Conservation (phyloP, 805 yeast species). For the Myxozyma sirexii region DNA sequence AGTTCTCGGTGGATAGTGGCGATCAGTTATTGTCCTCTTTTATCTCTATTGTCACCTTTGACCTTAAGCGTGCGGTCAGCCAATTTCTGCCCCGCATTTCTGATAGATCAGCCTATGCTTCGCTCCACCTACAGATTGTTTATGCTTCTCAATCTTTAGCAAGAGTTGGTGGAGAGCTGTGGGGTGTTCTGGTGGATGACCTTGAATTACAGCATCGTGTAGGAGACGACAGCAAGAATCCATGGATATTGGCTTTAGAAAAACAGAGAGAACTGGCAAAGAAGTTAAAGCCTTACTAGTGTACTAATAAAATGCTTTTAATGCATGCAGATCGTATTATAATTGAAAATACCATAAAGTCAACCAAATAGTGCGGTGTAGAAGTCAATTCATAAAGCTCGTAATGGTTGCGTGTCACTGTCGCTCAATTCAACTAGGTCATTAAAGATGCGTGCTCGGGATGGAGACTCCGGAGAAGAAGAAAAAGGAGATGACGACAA, state of each 20-base stretch:
- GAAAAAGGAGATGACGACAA: not conserved
- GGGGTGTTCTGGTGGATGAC: conserved; percentile 40
- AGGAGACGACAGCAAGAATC: conserved; percentile 19
- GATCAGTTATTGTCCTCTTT: conserved; percentile 39
- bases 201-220: conserved; percentile 2
- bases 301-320: not conserved
- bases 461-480: conserved; percentile 1
- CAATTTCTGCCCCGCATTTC: conserved; percentile 39
- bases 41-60: conserved; percentile 35
- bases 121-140: conserved; percentile 76
- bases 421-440: not conserved
- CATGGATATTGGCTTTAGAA: conserved; percentile 35
- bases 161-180: conserved; percentile 70
- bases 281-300: conserved; percentile 23
- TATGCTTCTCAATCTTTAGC: conserved; percentile 88
- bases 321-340: not conserved
- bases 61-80: conserved; percentile 35
- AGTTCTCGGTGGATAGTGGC: conserved; percentile 12
- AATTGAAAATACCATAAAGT: not conserved
- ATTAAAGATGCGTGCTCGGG: not conserved
- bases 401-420: not conserved
- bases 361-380: too few relatives aligned
- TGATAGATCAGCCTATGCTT: conserved; percentile 49
- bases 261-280: conserved; percentile 35
- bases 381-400: too few relatives aligned